Evolutionary conservation across 768 basidiomycete species (phyloP), one percentile per base, ranked within the genome.

Genomic region (Mycena filopes): DNA sequence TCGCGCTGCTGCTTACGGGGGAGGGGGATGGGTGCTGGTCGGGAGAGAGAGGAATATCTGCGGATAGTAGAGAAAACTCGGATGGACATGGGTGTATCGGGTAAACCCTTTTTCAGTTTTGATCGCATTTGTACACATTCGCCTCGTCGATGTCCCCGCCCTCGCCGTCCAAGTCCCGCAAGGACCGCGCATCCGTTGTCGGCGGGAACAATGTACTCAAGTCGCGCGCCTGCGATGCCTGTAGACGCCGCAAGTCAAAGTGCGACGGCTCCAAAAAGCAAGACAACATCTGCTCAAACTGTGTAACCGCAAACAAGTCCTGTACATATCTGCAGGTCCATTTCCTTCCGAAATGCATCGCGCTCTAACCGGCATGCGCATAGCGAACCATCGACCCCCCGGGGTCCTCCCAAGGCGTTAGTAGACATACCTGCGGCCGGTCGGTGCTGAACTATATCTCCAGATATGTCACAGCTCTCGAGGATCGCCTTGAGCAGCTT

Each of bases 1-100:
- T 96, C 93, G 57, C 87, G 87, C 73, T 97, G 95, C 61, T 93
- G 85, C 26, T 86, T 83, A 2, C 80, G 81, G 1, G 95, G 92
- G 16, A 97, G 86, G 0, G 91, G 85, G 2, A 90, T 91, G 0
- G 95, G 95, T 0, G 87, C 79, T 0, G 95, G 94, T 0, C 87
- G 83, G 54, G 80, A 82, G 28, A 89, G 74, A 0, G 71, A 76
- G 11, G 84, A 76, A 45, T 55, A 55, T 43, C 40, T 60, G 51
- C 67, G 67, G 18, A 55, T 26, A 36, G 60, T 48, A 4, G 31
- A 41, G 8, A 51, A 2, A 16, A 28, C 3, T 3, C 45, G 40
- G 13, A 18, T 31, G 6, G 23, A 38, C 31, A 33, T 33, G 31
- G 7, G 31, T 5, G 7, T 36, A 36, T 36, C 7, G 31, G 31